Evolutionary conservation across 208 protist genomes (phyloP).

Genomic region (Acanthamoeba culbertsoni): DNA sequence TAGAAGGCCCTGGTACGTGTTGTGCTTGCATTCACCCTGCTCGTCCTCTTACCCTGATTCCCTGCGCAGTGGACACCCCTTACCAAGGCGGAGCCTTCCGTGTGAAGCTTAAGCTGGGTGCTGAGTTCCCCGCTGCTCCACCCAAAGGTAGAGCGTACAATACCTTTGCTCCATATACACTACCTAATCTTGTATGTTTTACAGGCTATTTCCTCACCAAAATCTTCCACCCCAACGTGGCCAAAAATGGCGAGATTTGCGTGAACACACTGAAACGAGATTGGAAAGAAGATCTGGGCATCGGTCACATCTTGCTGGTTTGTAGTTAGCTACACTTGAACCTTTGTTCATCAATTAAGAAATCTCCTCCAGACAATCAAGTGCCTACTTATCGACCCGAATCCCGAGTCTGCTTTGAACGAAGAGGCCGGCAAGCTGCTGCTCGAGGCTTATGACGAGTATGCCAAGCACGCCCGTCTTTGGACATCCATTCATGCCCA

Average conservation of each 20-base stretch:
- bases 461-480: not conserved
- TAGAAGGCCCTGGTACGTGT: constrained; percentile 90
- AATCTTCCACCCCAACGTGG: constrained; percentile 99
- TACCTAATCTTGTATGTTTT: no score
- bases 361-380: constrained; percentile 82
- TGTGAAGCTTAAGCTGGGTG: constrained; percentile 90
- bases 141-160: no score
- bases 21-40: not conserved
- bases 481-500: constrained; percentile 4
- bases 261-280: constrained; percentile 98
- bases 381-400: constrained; percentile 97
- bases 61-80: constrained; percentile 88
- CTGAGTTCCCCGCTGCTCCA: constrained; percentile 93
- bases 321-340: not conserved
- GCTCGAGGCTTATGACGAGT: no score
- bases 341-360: not conserved
- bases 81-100: constrained; percentile 93
- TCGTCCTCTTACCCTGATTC: not conserved
- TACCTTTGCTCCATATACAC: no score
- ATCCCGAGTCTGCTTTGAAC: constrained; percentile 98
- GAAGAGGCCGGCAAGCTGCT: constrained; percentile 96
- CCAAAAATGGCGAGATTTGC: constrained; percentile 96
- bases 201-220: constrained; percentile 95
- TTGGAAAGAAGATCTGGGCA: constrained; percentile 92
- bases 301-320: constrained; percentile 94